Base-by-base conservation (phyloP, 352 stramenopile genomes). In the Globisporangium nunn region DNA sequence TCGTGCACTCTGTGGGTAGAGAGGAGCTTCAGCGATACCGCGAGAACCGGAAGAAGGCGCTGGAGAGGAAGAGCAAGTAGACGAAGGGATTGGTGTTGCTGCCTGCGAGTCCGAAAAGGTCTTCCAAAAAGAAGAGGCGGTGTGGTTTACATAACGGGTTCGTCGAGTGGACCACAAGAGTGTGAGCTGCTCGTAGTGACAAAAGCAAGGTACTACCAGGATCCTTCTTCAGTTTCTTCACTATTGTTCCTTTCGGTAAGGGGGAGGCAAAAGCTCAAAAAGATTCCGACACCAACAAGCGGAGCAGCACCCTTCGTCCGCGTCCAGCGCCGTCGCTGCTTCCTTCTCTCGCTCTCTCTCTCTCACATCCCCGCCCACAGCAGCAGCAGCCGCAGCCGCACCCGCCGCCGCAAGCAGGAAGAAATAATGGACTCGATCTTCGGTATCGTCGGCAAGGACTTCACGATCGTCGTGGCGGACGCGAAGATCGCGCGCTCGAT, bases 401-500 rank as follows among this genome's bases (percentile, higher is more conserved):
- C 65, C 33, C 68, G n/a, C 30, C 29, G 59, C 17, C 29, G 59
- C 50, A 37, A 72, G 7, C 12, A 49, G 31, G 15, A 57, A 39
- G 28, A 39, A 48, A 30, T 23, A 51, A 95, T 90, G 71, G 86
- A 95, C 66, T 93, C 84, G 64, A 77, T 92, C 61, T 94, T 95
- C 63, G 86, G 86, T 53, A 81, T 95, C 70, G 86, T 95, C 43
- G 86, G 86, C 53, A 95, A 95, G 67, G 86, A 94, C 63, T 97
- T 96, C 67, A 88, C 96, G 66, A 76, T 97, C 59, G 70, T 97
- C 51, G 89, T 83, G 6, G 89, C 88, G 15, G 89, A 97, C 74
- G 85, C 80, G 59, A 95, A 96, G 64, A 86, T 95, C 39, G 88
- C 60, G 61, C 87, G 87, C 59, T 96, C 88, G 33, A 96, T 97